These are phyloP conservation scores for Starmerella stigmatis DNA, from an alignment of 805 yeast genomes.

Conservation along the genomic window DNA sequence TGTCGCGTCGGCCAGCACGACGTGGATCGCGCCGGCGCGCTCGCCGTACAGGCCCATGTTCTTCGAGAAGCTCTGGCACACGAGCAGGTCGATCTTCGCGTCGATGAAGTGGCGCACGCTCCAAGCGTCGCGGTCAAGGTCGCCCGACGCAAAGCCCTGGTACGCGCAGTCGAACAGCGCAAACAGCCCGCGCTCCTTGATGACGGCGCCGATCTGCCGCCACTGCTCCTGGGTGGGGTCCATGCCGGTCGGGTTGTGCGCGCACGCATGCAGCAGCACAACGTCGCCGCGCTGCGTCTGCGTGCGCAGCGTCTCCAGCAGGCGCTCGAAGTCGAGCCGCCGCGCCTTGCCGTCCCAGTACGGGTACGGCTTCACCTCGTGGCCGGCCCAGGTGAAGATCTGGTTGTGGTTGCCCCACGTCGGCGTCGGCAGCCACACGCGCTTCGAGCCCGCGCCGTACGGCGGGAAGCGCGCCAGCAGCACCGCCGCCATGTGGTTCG, in stretches of 20 bases:
- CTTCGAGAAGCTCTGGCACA: slow-evolving; percentile 94
- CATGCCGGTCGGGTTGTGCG: slow-evolving; percentile 95
- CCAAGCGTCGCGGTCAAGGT: slow-evolving; percentile 70
- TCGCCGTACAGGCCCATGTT: slow-evolving; percentile 97
- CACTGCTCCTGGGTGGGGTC: slow-evolving; percentile 83
- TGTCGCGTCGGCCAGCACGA: slow-evolving; percentile 38
- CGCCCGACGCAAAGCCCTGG: slow-evolving; percentile 94
- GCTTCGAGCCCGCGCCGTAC: slow-evolving; percentile 23
- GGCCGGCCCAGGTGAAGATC: slow-evolving; percentile 63
- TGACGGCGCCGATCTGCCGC: slow-evolving; percentile 54
- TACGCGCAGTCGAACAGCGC: slow-evolving; percentile 89
- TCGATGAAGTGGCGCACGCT: slow-evolving; percentile 53
- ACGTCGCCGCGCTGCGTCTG: slow-evolving; percentile 66
- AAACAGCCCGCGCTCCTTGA: slow-evolving; percentile 54
- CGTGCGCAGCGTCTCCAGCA: slow-evolving; percentile 46
- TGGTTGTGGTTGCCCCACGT: slow-evolving; percentile 97
- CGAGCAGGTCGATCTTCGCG: slow-evolving; percentile 48
- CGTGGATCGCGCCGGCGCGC: slow-evolving; percentile 87
- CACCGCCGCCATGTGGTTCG: slow-evolving; percentile 76
- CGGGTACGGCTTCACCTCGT: slow-evolving; percentile 60
- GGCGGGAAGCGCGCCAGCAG: slow-evolving; percentile 47
- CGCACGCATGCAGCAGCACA: slow-evolving; percentile 84
- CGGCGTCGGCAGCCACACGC: slow-evolving; percentile 69
- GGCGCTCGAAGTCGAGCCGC: slow-evolving; percentile 61
- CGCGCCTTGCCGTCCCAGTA: slow-evolving; percentile 74